Base-by-base conservation (phyloP, 352 stramenopile species). In the Phytophthora cryptogea region DNA sequence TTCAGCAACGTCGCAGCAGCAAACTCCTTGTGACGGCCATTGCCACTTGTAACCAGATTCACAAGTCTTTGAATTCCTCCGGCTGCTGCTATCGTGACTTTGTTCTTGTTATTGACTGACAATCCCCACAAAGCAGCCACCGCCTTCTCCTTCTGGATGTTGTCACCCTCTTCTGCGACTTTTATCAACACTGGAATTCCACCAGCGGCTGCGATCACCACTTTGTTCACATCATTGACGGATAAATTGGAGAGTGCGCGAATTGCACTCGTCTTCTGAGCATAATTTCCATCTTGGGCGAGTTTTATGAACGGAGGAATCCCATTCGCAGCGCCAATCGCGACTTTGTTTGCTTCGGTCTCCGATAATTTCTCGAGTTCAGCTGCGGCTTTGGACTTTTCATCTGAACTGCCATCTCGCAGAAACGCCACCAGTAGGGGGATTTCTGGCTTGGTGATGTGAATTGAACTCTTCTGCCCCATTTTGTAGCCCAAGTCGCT, bases 1-100 rank as follows among this genome's bases (percentile, higher is more conserved):
- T 57, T 51, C 31, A 45, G 9, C 23, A 59, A 20, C 33, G 40
- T 7, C 4, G 16, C 41, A 2, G 52, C 52, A 8, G 52, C 52
- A 10, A 37, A 42, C 31, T 52, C 40, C 31, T 59, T 59, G 13
- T 37, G 30, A 37, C 1, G n/a, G 5, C n/a, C 30, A 33, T 4
- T 51, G 7, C 40, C 51, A 9, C 2, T 2, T 7, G 23, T 8
- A 5, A 49, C 1, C 35, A 59, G 10, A 4, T 35, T 8, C 3
- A 59, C 32, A n/a, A 59, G 20, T 17, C 23, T 7, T 28, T 9
- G 36, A 27, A 59, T 36, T 1, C 17, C 41, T 2, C 40, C 40
- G 6, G 30, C n/a, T 13, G 8, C 9, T 37, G 51, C 36, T 28
- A 59, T 49, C 14, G 8, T 2, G 6, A 26, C 16, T 41, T 46